Conservation (phyloP, 139 green algal genomes). For the Volvox africanus region DNA sequence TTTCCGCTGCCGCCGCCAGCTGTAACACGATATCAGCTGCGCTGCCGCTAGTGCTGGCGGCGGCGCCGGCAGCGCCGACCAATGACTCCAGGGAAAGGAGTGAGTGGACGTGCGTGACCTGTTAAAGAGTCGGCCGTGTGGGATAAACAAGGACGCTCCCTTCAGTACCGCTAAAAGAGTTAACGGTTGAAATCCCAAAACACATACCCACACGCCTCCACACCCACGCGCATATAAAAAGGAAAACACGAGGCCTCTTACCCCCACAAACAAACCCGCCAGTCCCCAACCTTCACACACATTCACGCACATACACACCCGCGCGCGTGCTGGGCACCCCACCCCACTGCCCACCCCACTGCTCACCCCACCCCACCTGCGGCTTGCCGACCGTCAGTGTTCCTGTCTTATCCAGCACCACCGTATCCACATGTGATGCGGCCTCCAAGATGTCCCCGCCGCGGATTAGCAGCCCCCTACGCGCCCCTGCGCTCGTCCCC, state of each 20-base stretch:
- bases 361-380: constrained; percentile 61
- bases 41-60: constrained; percentile 5
- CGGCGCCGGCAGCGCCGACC: background rate
- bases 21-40: constrained; percentile 65
- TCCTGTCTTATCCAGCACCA: constrained; percentile 97
- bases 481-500: constrained; percentile 83
- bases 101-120: constrained; percentile 43
- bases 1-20: constrained; percentile 84
- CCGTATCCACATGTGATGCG: constrained; percentile 74
- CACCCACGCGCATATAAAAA: too few relatives aligned
- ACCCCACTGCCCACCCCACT: background rate
- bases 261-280: too few relatives aligned
- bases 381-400: constrained; percentile 91
- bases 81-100: constrained; percentile 9
- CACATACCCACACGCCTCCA: too few relatives aligned
- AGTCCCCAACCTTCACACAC: too few relatives aligned
- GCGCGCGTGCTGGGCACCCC: too few relatives aligned
- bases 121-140: background rate
- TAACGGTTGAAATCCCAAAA: too few relatives aligned
- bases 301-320: too few relatives aligned
- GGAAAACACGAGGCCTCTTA: too few relatives aligned
- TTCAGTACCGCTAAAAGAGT: too few relatives aligned
- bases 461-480: constrained; percentile 87
- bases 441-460: constrained; percentile 88
- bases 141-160: too few relatives aligned